Conservation (phyloP, 2,329 filamentous ascomycete species). For the Colletotrichum sp. region DNA sequence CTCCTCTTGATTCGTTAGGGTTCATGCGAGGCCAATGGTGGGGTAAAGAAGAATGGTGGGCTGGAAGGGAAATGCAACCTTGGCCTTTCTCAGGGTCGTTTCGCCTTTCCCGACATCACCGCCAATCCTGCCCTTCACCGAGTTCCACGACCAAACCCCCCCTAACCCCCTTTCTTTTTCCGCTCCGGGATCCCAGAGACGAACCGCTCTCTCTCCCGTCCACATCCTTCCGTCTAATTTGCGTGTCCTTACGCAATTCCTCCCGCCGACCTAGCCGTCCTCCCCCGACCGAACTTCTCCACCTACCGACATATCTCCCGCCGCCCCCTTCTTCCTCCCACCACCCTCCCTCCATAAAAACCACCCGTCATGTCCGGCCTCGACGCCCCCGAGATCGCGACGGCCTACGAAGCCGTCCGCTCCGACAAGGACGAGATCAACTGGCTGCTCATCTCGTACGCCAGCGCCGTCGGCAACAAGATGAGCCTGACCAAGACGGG, state of each 20-base stretch:
- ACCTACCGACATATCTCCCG: neutral
- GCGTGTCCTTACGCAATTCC: neutral
- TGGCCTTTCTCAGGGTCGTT: conserved; percentile 16
- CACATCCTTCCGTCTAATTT: neutral
- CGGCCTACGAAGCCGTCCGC: conserved; percentile 71
- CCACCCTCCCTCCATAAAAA: neutral
- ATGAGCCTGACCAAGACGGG: conserved; percentile 63
- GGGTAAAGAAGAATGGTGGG: neutral
- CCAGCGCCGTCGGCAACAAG: conserved; percentile 58
- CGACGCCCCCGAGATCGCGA: conserved; percentile 62
- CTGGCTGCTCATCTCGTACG: conserved; percentile 71
- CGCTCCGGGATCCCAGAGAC: neutral
- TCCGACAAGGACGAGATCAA: conserved; percentile 69
- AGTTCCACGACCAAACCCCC: neutral
- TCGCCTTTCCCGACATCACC: conserved; percentile 10
- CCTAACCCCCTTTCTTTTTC: neutral
- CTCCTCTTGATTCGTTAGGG: conserved; percentile 12
- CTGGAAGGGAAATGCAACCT: conserved; percentile 14
- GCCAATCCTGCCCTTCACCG: conserved; percentile 5
- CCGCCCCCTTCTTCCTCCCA: neutral
- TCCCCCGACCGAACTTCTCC: neutral
- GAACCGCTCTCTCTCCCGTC: neutral
- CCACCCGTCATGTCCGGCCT: conserved; percentile 55
- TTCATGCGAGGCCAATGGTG: conserved; percentile 8
- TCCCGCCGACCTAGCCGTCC: neutral